Evolutionary conservation across 225 moss, liverwort and hornwort genomes (phyloP), one percentile per base, ranked within the genome.

Genomic region (Straminergon stramineum): DNA sequence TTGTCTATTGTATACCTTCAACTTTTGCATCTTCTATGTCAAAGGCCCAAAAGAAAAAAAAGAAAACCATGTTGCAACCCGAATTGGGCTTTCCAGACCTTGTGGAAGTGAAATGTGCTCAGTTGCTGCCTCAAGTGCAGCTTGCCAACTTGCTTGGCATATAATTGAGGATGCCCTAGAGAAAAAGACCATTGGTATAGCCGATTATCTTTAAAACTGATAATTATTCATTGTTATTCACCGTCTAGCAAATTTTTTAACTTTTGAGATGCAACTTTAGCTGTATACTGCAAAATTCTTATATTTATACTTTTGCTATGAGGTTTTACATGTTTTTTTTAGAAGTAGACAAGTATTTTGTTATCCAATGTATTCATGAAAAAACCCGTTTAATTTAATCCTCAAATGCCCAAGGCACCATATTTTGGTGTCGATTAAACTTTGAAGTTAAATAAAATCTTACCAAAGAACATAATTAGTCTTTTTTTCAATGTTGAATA

Each of bases 321-420:
- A 45, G 2, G 17, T 2, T 0, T 6, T 30, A 6, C 2, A 75
- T 30, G 0, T 10, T 30, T 48, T 74, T 10, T 11, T 6, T 16
- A 15, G 11, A 51, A 19, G 7, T 31, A 12, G 11, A 31, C 3
- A 31, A 19, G 12, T 32, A 32, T 31, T 75, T 75, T 32, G 13
- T 32, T 32, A 32, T 34, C 21, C 20, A 52, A 76, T 52, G 52
- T 13, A 52, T 52, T 52, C 26, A 52, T 52, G 76, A 32, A 51
- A 74, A 48, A 31, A 51, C 32, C 19, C 0, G 2, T 75, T 51
- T 11, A 4, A 31, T 48, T 19, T 31, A 11, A 48, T 1, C 27
- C 13, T 3, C 41, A 41, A 26, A 27, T 73, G 11, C 4, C 19
- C 3, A 75, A 20, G 32, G 7, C 12, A 11, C 12, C 7, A 51